Evolutionary conservation across 2,329 filamentous ascomycete genomes (phyloP).

Genomic region (Pyricularia grisea): DNA sequence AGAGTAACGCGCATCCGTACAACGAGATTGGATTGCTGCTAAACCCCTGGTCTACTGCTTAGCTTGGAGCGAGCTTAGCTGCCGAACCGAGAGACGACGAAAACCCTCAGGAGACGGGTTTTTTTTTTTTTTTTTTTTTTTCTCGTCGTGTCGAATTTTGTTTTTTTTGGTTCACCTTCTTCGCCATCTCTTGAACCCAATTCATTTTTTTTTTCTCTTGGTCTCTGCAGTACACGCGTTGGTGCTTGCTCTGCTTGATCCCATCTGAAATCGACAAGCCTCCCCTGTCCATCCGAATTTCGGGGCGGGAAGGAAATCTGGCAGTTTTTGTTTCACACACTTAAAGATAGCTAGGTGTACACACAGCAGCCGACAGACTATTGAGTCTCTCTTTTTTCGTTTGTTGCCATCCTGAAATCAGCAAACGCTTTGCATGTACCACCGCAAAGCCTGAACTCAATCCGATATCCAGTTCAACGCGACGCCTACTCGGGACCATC

Average conservation of each 20-base stretch:
- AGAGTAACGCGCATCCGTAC: background rate
- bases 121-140: background rate
- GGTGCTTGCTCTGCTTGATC: background rate
- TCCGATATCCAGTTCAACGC: background rate
- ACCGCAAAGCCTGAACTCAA: background rate
- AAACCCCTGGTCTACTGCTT: background rate
- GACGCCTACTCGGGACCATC: background rate
- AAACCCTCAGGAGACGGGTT: background rate
- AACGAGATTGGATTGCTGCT: background rate
- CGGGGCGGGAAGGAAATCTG: background rate
- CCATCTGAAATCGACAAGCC: background rate
- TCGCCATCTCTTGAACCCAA: background rate
- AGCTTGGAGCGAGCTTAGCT: background rate
- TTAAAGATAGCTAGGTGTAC: background rate
- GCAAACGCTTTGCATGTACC: background rate
- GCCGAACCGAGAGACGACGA: background rate
- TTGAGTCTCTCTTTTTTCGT: background rate
- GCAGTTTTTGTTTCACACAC: background rate
- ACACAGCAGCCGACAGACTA: background rate
- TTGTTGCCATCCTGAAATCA: background rate
- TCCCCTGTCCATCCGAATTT: background rate
- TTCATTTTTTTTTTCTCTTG: background rate
- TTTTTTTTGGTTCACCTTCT: background rate
- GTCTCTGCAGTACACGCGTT: background rate
- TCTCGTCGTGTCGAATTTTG: background rate